Percentiles rank a stretch among this genome's conserved stretches.
phyloP scores from a whole-genome alignment of 1,284 basidiomycete species.

The Tranzscheliella williamsii region DNA sequence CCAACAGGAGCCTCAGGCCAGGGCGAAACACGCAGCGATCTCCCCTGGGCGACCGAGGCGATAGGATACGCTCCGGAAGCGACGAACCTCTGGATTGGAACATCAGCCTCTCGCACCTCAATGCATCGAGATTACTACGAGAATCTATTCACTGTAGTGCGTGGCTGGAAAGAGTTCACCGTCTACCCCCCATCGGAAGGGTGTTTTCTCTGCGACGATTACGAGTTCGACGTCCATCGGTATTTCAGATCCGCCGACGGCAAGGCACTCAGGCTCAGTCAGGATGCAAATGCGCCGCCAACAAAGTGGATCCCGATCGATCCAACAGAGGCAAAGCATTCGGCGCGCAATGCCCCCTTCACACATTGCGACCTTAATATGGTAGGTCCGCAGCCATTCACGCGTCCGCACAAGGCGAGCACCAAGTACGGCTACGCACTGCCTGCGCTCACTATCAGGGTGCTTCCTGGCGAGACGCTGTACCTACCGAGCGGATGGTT shows the following conservation, averaged over 20 bases:
- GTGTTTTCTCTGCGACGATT: slow-evolving; percentile 44
- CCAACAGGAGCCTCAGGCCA: too few relatives aligned
- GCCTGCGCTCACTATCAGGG: slow-evolving; percentile 42
- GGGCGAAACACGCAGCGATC: slow-evolving; percentile 7
- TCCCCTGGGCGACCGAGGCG: slow-evolving; percentile 47
- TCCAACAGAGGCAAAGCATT: slow-evolving; percentile 28
- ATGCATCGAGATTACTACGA: slow-evolving; percentile 53
- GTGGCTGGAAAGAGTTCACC: slow-evolving; percentile 53
- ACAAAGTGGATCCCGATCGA: slow-evolving; percentile 56
- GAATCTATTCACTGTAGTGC: slow-evolving; percentile 51
- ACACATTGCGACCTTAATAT: slow-evolving; percentile 24
- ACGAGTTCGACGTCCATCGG: slow-evolving; percentile 13
- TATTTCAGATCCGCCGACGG: slow-evolving; percentile 1
- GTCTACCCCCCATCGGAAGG: slow-evolving; percentile 44
- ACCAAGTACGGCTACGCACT: slow-evolving; percentile 38
- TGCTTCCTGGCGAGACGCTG: slow-evolving; percentile 46
- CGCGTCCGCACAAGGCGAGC: slow-evolving; percentile 4
- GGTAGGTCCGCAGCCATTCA: not conserved
- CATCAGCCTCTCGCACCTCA: slow-evolving; percentile 28
- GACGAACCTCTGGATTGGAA: slow-evolving; percentile 55
- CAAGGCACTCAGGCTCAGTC: slow-evolving; percentile 4
- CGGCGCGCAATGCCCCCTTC: slow-evolving; percentile 27
- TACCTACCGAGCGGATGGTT: slow-evolving; percentile 55
- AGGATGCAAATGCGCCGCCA: slow-evolving; percentile 4
- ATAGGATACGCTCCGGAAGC: slow-evolving; percentile 44